Percentiles rank a stretch among this genome's conserved stretches.
Conservation (phyloP, 2,329 filamentous ascomycete genomes). For the Aphanocladium album region DNA sequence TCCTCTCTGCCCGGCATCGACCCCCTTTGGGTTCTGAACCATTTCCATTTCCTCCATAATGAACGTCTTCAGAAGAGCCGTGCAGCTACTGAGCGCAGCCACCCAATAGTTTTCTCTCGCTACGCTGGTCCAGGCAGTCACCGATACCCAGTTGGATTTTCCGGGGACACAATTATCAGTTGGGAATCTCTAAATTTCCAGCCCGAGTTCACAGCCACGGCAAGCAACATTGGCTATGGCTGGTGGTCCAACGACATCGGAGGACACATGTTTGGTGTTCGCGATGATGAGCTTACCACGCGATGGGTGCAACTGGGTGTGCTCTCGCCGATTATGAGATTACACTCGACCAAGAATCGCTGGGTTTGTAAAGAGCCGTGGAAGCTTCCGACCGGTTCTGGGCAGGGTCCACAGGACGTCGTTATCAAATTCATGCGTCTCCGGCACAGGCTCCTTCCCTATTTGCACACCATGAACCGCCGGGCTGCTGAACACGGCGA, state of each 20-base stretch:
- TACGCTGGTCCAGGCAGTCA: slow-evolving; percentile 40
- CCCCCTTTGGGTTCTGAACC: slow-evolving; percentile 60
- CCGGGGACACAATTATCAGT: slow-evolving; percentile 54
- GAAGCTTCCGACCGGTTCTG: slow-evolving; percentile 36
- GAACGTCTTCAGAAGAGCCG: slow-evolving; percentile 27
- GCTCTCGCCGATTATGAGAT: slow-evolving; percentile 51
- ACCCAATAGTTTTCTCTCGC: slow-evolving; percentile 52
- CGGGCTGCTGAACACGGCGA: slow-evolving; percentile 37
- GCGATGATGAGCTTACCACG: slow-evolving; percentile 49
- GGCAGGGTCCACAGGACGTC: slow-evolving; percentile 35
- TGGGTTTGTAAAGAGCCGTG: slow-evolving; percentile 61
- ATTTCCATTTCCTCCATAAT: slow-evolving; percentile 57
- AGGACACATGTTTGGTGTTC: slow-evolving; percentile 47
- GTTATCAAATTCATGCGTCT: slow-evolving; percentile 48
- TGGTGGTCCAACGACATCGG: slow-evolving; percentile 62
- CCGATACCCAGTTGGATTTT: slow-evolving; percentile 61
- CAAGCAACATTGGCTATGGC: slow-evolving; percentile 56
- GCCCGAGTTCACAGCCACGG: slow-evolving; percentile 53
- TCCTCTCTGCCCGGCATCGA: slow-evolving; percentile 54
- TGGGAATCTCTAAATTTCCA: slow-evolving; percentile 60
- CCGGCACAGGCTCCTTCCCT: slow-evolving; percentile 55
- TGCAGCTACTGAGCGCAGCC: slow-evolving; percentile 13
- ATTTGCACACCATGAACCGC: slow-evolving; percentile 54
- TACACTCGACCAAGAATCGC: slow-evolving; percentile 51
- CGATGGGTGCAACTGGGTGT: slow-evolving; percentile 54